Percentiles rank a stretch among this genome's conserved stretches.
These are phyloP conservation scores for Phragmites australis DNA, from an alignment of 176 grass and related monocot species.

Conservation along the genomic window DNA sequence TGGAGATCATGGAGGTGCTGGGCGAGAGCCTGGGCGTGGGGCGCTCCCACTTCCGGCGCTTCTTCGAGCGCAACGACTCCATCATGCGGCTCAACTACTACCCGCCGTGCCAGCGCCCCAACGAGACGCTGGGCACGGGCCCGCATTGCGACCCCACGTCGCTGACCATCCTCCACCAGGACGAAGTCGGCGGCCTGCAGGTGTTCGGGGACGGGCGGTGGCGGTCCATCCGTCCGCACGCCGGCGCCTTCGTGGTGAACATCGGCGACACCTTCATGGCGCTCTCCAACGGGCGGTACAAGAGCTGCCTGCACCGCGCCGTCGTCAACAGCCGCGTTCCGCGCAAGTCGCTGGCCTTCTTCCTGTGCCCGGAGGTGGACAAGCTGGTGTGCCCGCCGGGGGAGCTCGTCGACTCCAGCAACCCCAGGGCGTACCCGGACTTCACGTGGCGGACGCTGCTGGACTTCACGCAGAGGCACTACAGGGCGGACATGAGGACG, in stretches of 20 bases:
- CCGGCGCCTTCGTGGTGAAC: slow-evolving; percentile 73
- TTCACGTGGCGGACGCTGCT: slow-evolving; percentile 91
- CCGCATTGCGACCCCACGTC: slow-evolving; percentile 94
- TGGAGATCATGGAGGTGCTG: slow-evolving; percentile 86
- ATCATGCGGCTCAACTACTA: slow-evolving; percentile 98
- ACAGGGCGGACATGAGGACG: slow-evolving; percentile 87
- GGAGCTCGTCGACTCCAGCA: slow-evolving; percentile 41
- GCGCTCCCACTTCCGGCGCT: slow-evolving; percentile 45
- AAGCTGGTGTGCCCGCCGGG: slow-evolving; percentile 64
- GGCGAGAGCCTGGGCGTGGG: slow-evolving; percentile 67
- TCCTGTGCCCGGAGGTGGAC: slow-evolving; percentile 84
- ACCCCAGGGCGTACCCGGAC: slow-evolving; percentile 78
- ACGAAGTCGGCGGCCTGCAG: slow-evolving; percentile 80
- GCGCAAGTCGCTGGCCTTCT: slow-evolving; percentile 76
- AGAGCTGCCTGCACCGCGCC: slow-evolving; percentile 83
- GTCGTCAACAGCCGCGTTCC: slow-evolving; percentile 71
- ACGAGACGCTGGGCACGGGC: slow-evolving; percentile 68
- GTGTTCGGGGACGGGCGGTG: slow-evolving; percentile 56
- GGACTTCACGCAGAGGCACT: slow-evolving; percentile 89
- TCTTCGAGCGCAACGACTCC: slow-evolving; percentile 82
- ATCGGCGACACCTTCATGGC: slow-evolving; percentile 99
- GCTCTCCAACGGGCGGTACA: slow-evolving; percentile 82
- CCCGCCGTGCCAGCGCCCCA: slow-evolving; percentile 81
- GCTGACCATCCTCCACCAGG: slow-evolving; percentile 97
- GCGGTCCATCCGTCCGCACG: slow-evolving; percentile 46